These are phyloP conservation scores for Ustilago trichophora DNA, from an alignment of 1,284 basidiomycete genomes.

Conservation along the genomic window DNA sequence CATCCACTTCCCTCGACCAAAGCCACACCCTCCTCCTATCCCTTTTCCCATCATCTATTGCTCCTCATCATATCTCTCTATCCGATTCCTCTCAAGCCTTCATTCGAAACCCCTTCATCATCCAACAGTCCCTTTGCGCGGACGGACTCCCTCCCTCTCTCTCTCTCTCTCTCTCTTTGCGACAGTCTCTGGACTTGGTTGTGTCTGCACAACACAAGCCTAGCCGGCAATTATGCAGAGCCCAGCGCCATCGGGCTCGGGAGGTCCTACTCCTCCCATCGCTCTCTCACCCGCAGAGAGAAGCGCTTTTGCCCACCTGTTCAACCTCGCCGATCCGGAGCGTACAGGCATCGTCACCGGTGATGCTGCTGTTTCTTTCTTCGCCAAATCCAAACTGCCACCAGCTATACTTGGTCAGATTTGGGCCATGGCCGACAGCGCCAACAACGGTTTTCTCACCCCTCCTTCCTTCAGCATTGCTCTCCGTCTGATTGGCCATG, in stretches of 20 bases:
- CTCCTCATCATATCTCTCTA: no score
- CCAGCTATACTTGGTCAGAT: conserved; percentile 79
- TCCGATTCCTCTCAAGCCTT: no score
- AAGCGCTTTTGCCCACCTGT: conserved; percentile 60
- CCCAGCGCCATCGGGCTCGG: conserved; percentile 39
- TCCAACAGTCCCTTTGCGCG: no score
- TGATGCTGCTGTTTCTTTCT: conserved; percentile 63
- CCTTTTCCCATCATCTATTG: no score
- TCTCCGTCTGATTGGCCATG: conserved; percentile 87
- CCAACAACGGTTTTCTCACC: conserved; percentile 69
- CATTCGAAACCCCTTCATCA: no score
- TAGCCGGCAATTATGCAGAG: conserved; percentile 36
- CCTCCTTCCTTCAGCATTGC: conserved; percentile 75
- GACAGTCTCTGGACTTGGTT: no score
- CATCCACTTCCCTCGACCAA: no score
- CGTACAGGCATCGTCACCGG: conserved; percentile 61
- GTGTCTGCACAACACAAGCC: no score
- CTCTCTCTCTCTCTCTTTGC: no score
- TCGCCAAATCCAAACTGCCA: conserved; percentile 60
- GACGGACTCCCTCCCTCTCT: no score
- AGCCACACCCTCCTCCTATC: no score
- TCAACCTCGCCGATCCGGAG: conserved; percentile 59
- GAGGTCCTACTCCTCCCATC: conserved; percentile 26
- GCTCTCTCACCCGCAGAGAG: conserved; percentile 54
- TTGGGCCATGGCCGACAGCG: conserved; percentile 90